phyloP scores from a whole-genome alignment of 1,284 basidiomycete genomes.

The Chiua sp. region DNA sequence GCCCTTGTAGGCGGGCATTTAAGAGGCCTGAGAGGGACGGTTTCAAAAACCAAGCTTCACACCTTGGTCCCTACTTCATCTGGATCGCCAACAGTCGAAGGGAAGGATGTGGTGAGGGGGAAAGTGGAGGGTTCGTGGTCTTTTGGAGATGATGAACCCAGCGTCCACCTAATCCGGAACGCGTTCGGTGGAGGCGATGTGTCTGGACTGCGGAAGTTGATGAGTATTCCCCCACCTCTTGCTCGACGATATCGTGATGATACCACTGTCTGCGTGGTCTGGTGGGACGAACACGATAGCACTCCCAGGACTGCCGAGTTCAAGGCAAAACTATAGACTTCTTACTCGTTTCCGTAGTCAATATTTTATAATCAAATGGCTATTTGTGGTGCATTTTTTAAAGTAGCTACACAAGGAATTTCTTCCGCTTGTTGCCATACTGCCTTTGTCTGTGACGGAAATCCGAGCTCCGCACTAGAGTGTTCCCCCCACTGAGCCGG shows the following conservation, averaged over 20 bases:
- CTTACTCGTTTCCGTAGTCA: neutral
- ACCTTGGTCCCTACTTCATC: slow-evolving; percentile 57
- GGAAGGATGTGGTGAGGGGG: slow-evolving; percentile 56
- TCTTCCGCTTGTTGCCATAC: slow-evolving; percentile 38
- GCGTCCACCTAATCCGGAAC: slow-evolving; percentile 94
- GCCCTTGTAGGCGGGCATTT: slow-evolving; percentile 88
- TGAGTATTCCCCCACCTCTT: slow-evolving; percentile 88
- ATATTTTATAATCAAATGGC: neutral
- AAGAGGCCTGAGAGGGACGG: slow-evolving; percentile 67
- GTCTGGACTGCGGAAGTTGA: slow-evolving; percentile 64
- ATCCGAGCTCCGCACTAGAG: slow-evolving; percentile 38
- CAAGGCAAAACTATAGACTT: slow-evolving; percentile 46
- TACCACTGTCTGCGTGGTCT: slow-evolving; percentile 88
- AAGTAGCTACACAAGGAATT: slow-evolving; percentile 33
- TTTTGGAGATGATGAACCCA: slow-evolving; percentile 87
- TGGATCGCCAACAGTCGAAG: slow-evolving; percentile 64
- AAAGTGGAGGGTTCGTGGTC: slow-evolving; percentile 65
- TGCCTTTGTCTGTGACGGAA: slow-evolving; percentile 25
- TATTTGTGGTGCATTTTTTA: slow-evolving; percentile 6
- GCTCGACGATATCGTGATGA: slow-evolving; percentile 87
- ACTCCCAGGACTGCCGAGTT: slow-evolving; percentile 35
- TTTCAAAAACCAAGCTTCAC: slow-evolving; percentile 63
- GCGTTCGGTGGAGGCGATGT: slow-evolving; percentile 90
- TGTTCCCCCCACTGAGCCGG: slow-evolving; percentile 40
- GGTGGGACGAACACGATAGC: slow-evolving; percentile 70